phyloP scores from a whole-genome alignment of 73 alveolate genomes.

The Paramecium pentaurelia region DNA sequence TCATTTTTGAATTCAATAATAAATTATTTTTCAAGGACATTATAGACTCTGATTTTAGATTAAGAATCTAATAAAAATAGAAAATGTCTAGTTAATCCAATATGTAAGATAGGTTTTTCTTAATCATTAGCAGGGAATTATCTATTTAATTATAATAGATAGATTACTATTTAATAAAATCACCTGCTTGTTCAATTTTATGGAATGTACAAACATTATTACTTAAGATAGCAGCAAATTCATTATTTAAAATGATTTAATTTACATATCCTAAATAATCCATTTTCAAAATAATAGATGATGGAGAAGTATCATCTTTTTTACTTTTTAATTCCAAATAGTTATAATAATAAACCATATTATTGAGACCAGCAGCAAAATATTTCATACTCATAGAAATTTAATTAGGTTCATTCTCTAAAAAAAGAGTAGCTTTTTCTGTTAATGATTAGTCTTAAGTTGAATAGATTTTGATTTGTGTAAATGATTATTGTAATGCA shows the following conservation, averaged over 20 bases:
- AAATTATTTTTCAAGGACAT: slow-evolving; percentile 79
- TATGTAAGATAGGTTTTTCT: slow-evolving; percentile 81
- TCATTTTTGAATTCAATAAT: slow-evolving; percentile 87
- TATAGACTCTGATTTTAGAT: slow-evolving; percentile 84
- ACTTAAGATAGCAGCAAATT: slow-evolving; percentile 88
- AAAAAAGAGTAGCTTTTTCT: slow-evolving; percentile 50
- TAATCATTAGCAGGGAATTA: slow-evolving; percentile 89
- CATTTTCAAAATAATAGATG: slow-evolving; percentile 55
- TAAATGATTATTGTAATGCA: slow-evolving; percentile 73
- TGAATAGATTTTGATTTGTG: slow-evolving; percentile 71
- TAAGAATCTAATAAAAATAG: slow-evolving; percentile 82
- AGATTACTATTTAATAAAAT: background rate
- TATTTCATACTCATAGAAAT: slow-evolving; percentile 77
- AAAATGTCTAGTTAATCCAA: slow-evolving; percentile 86
- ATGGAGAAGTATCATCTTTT: background rate
- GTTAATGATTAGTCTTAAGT: slow-evolving; percentile 63
- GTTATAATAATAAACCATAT: slow-evolving; percentile 82
- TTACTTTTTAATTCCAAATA: slow-evolving; percentile 66
- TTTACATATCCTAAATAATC: slow-evolving; percentile 87
- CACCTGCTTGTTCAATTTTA: slow-evolving; percentile 71
- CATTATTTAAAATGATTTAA: slow-evolving; percentile 82
- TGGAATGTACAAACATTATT: slow-evolving; percentile 88
- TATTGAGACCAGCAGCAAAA: slow-evolving; percentile 80
- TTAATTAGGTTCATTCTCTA: slow-evolving; percentile 78
- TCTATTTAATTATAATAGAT: background rate